Base-by-base conservation (phyloP, 768 basidiomycete genomes). In the Naganishia kalamii region DNA sequence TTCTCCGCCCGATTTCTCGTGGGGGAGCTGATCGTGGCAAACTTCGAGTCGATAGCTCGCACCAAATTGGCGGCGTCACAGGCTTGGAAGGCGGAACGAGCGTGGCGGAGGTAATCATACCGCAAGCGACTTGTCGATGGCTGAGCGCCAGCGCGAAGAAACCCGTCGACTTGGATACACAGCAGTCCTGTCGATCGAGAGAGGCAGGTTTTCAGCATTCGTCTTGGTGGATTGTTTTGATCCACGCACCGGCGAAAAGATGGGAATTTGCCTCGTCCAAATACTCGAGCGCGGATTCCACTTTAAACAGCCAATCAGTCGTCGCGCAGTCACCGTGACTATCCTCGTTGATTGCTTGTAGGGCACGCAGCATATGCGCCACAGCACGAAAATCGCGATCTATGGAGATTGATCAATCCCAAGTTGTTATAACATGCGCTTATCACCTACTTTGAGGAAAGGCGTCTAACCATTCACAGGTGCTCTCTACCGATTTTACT, bases 261-360 rank as follows among this genome's bases (percentile, higher is more conserved):
- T 15, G 8, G 13, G 30, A 30, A 47, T n/a, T 3, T 25, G 15
- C 10, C 40, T 41, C 30, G 4, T 64, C 30, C 63, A 64, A 29
- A 10, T 5, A 17, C 32, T 52, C 35, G 25, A 64, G 27, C 10
- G 63, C 41, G 27, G 43, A 41, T 35, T 64, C 63, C n/a, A 64
- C 63, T 3, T 25, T 35, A 33, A 54, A 50, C 13, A 64, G 46
- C 50, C 35, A 29, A 11, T 47, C 41, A 4, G 21, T 37, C 63
- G 51, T 54, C 11, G 30, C 25, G 2, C 6, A n/a, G 7, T 25
- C 43, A 32, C 52, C 35, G 25, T 51, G 44, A 12, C 47, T 29
- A 12, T 46, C 63, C 11, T 19, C 19, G 21, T 54, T 64, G 1
- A 57, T 41, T 41, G 12, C 10, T 19, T 40, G 40, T 17, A 64